phyloP scores from a whole-genome alignment of 352 stramenopile species.

The Phytophthora ramorum region DNA sequence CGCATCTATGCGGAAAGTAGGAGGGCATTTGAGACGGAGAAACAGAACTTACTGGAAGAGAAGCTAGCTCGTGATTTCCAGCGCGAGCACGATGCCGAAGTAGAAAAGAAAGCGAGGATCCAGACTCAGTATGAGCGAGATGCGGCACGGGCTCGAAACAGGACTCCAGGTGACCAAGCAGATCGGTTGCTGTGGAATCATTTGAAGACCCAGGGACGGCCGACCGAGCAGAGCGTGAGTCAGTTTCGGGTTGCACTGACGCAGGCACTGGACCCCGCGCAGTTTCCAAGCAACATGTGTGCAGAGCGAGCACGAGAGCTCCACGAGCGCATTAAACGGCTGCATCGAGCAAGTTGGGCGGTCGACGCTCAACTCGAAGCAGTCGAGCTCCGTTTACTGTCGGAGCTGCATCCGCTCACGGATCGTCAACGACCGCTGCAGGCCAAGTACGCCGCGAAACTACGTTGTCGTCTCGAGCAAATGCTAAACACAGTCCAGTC shows the following conservation, averaged over 20 bases:
- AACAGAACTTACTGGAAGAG: constrained; percentile 13
- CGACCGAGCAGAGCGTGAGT: constrained; percentile 18
- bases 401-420: constrained; percentile 28
- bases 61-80: constrained; percentile 27
- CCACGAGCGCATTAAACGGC: constrained; percentile 30
- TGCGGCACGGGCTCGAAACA: constrained; percentile 6
- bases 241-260: constrained; percentile 19
- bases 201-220: constrained; percentile 18
- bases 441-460: constrained; percentile 45
- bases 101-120: constrained; percentile 20
- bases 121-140: constrained; percentile 22
- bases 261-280: constrained; percentile 12
- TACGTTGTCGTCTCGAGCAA: constrained; percentile 36
- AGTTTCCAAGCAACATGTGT: constrained; percentile 31
- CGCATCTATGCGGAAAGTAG: constrained; percentile 32
- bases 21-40: constrained; percentile 17
- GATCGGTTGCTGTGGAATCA: constrained; percentile 31
- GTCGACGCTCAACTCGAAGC: constrained; percentile 43
- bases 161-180: background rate
- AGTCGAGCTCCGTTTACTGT: constrained; percentile 44
- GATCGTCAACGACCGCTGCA: constrained; percentile 33
- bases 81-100: constrained; percentile 11
- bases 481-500: constrained; percentile 26
- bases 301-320: constrained; percentile 33
- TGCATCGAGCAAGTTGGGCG: constrained; percentile 20